phyloP scores from a whole-genome alignment of 2,329 filamentous ascomycete species.

The Biscogniauxia marginata region DNA sequence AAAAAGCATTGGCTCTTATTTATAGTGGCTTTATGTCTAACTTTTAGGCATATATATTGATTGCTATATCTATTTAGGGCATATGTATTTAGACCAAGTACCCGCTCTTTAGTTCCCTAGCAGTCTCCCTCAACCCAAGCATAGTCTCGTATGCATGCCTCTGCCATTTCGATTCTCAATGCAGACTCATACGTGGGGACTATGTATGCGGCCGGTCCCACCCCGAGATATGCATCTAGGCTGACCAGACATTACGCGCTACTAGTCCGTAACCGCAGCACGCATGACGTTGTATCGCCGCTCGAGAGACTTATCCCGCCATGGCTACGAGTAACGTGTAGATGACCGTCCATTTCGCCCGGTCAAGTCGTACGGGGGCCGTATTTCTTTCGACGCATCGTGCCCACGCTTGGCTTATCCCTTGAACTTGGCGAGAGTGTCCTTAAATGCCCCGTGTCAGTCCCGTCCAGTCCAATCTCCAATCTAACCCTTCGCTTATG shows the following conservation, averaged over 20 bases:
- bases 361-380: background rate
- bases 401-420: conserved; percentile 44
- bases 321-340: too few relatives aligned
- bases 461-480: too few relatives aligned
- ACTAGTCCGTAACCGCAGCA: background rate
- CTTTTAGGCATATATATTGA: background rate
- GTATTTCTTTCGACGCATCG: background rate
- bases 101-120: background rate
- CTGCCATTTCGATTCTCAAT: background rate
- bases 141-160: background rate
- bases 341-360: background rate
- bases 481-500: too few relatives aligned
- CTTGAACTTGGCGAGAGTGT: conserved; percentile 66
- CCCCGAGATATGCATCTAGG: background rate
- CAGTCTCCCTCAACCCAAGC: background rate
- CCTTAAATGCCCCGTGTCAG: conserved; percentile 40
- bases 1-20: too few relatives aligned
- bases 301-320: too few relatives aligned
- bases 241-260: background rate
- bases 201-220: background rate
- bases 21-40: background rate
- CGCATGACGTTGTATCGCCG: background rate
- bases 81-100: too few relatives aligned
- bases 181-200: background rate
- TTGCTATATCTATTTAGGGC: too few relatives aligned